These are phyloP conservation scores for Alectoria sarmentosa DNA, from an alignment of 495 filamentous ascomycete genomes.

Conservation along the genomic window DNA sequence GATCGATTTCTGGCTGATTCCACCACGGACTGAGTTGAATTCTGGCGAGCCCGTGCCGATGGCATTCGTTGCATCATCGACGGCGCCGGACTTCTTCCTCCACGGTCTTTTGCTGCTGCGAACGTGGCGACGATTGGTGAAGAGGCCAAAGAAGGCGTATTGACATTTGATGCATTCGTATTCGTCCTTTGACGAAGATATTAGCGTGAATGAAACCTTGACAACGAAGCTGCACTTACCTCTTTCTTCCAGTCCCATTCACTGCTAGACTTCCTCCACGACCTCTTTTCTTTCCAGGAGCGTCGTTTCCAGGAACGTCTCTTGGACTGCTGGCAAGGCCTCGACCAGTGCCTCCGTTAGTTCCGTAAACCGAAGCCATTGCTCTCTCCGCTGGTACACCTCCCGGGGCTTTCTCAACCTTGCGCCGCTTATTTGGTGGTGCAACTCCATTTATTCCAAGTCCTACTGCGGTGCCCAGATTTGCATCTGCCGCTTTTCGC, in stretches of 20 bases:
- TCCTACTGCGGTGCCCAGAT: slow-evolving; percentile 34
- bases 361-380: slow-evolving; percentile 46
- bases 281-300: slow-evolving; percentile 57
- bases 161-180: slow-evolving; percentile 42
- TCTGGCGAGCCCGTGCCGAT: slow-evolving; percentile 62
- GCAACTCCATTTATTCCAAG: slow-evolving; percentile 48
- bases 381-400: slow-evolving; percentile 62
- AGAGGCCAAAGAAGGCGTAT: slow-evolving; percentile 63
- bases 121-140: slow-evolving; percentile 65
- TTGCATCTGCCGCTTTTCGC: slow-evolving; percentile 53
- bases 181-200: slow-evolving; percentile 38
- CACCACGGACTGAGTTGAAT: slow-evolving; percentile 47
- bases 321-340: slow-evolving; percentile 50
- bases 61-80: slow-evolving; percentile 44
- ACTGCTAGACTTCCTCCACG: slow-evolving; percentile 49
- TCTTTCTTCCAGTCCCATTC: slow-evolving; percentile 60
- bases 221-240: slow-evolving; percentile 40
- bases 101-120: slow-evolving; percentile 40
- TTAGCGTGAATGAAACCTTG: background rate
- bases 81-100: slow-evolving; percentile 43
- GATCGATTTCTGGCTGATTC: slow-evolving; percentile 51
- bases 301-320: slow-evolving; percentile 56
- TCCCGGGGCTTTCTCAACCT: slow-evolving; percentile 59
- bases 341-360: slow-evolving; percentile 41
- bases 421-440: slow-evolving; percentile 64